Conservation (phyloP, 164 flowering plant species). For the Stephania cephalantha region DNA sequence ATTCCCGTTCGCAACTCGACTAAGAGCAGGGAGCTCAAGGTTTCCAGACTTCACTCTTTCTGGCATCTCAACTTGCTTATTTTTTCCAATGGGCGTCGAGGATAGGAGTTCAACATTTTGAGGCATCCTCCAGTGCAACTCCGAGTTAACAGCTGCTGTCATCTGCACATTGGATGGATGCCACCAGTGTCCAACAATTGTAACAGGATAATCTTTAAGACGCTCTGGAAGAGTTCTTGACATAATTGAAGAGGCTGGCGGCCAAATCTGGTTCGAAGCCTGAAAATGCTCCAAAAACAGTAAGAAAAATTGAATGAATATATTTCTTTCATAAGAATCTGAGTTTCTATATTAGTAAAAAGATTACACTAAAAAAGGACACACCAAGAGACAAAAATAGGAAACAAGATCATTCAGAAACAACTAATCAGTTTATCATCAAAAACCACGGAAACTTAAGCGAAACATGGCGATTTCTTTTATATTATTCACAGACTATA, state of each 20-base stretch:
- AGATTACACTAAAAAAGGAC: too few species aligned
- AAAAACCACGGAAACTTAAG: too few species aligned
- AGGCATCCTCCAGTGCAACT: slow-evolving; percentile 34
- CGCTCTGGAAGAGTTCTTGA: slow-evolving; percentile 35
- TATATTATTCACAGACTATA: too few species aligned
- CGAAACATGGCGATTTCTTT: too few species aligned
- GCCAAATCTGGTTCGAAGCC: slow-evolving; percentile 61
- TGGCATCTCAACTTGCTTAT: slow-evolving; percentile 34
- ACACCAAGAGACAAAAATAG: too few species aligned
- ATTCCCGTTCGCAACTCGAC: slow-evolving; percentile 36
- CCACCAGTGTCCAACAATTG: slow-evolving; percentile 50
- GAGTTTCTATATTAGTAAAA: too few species aligned
- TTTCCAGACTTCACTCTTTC: slow-evolving; percentile 39
- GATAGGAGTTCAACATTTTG: slow-evolving; percentile 40
- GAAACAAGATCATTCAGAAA: too few species aligned
- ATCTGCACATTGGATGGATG: slow-evolving; percentile 49
- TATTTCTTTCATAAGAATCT: too few species aligned
- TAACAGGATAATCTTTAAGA: slow-evolving; percentile 49
- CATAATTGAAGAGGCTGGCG: slow-evolving; percentile 32
- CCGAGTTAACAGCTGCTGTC: slow-evolving; percentile 36
- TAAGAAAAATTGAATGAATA: too few species aligned
- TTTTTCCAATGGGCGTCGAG: slow-evolving; percentile 32
- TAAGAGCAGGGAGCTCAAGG: slow-evolving; percentile 34
- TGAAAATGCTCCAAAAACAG: slow-evolving; percentile 19
- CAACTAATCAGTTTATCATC: too few species aligned